Conservation (phyloP, 1,284 basidiomycete species). For the Tylopilus sp. region DNA sequence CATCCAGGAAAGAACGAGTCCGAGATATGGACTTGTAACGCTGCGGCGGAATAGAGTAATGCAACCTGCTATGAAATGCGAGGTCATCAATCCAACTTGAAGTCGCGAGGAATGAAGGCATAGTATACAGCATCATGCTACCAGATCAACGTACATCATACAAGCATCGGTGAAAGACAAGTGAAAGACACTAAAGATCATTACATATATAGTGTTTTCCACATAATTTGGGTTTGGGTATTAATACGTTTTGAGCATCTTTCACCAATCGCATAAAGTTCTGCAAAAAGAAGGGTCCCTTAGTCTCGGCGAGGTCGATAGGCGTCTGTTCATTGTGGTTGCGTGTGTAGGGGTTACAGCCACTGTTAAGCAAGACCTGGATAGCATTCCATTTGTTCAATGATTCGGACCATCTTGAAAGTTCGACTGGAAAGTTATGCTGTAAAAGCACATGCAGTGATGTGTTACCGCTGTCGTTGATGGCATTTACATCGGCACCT, state of each 20-base stretch:
- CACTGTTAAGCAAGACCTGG: not conserved
- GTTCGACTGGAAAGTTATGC: not conserved
- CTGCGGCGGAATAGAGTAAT: not conserved
- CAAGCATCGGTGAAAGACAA: no score
- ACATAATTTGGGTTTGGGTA: no score
- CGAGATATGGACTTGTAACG: constrained; percentile 15
- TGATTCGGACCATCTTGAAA: no score
- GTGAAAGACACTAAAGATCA: no score
- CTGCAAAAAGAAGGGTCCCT: not conserved
- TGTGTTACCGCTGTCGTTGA: not conserved
- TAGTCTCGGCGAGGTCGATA: not conserved
- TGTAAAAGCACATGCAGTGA: not conserved
- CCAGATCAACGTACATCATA: no score
- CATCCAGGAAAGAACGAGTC: constrained; percentile 7
- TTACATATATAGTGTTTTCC: no score
- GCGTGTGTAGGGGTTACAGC: not conserved
- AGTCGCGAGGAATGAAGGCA: no score
- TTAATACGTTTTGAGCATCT: no score
- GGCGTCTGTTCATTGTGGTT: not conserved
- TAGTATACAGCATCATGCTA: no score
- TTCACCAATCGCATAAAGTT: not conserved
- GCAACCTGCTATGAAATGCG: no score
- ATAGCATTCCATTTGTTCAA: not conserved
- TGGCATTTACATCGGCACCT: constrained; percentile 1
- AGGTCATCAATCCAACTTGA: no score